These are phyloP conservation scores for Russula ochroleuca DNA, from an alignment of 768 basidiomycete species.

Conservation along the genomic window DNA sequence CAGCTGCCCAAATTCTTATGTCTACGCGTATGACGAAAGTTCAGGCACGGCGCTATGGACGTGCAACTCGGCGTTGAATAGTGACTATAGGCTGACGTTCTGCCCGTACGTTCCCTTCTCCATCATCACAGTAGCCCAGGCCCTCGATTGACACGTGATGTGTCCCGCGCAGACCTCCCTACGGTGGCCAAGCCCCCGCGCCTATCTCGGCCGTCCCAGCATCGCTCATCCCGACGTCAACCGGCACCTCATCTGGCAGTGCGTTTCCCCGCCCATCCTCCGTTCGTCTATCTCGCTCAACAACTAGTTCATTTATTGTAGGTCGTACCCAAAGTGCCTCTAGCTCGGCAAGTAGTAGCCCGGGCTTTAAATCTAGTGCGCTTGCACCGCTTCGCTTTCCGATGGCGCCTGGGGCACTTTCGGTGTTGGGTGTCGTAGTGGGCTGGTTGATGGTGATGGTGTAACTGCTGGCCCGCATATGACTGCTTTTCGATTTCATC, in stretches of 20 bases:
- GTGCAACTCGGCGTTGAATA: conserved; percentile 38
- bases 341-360: neutral
- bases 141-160: neutral
- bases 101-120: conserved; percentile 29
- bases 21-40: conserved; percentile 53
- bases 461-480: neutral
- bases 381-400: neutral
- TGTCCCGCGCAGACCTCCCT: neutral
- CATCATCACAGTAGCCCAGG: neutral
- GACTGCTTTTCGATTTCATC: neutral
- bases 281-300: no score
- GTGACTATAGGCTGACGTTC: conserved; percentile 34
- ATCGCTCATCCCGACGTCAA: conserved; percentile 19
- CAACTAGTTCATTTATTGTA: neutral
- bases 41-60: conserved; percentile 51
- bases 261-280: neutral
- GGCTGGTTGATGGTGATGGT: conserved; percentile 1
- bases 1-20: conserved; percentile 47
- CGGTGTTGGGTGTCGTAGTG: neutral
- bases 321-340: no score
- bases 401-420: neutral
- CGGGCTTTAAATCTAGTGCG: neutral
- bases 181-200: neutral
- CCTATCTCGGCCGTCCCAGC: conserved; percentile 19
- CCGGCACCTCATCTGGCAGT: neutral